Evolutionary conservation across 2,329 filamentous ascomycete species (phyloP), one percentile per base, ranked within the genome.

Genomic region (Fusarium sulawesiense): DNA sequence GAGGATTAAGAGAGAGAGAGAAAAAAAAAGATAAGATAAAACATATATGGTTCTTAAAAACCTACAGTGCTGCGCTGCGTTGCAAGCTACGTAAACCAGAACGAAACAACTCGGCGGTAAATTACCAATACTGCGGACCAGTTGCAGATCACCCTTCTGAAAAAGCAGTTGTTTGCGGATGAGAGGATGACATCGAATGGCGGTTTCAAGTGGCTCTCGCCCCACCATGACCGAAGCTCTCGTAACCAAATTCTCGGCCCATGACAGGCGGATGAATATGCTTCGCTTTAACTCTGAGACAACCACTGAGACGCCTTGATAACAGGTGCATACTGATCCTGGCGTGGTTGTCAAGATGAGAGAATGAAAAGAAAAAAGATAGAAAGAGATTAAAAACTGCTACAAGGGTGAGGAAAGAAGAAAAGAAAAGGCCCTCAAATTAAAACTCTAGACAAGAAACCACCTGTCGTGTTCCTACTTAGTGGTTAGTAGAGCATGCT

Each of bases 141-240:
- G 41, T 70, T 45, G 58, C 41, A 60, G 58, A 60, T 68, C 64
- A 30, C 29, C 42, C 53, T 37, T 47, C 44, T 40, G 29, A 42
- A 61, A 61, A 44, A 37, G 34, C 9, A 23, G 18, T 37, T 65
- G 45, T 65, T 70, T 57, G 20, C 44, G 40, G 44, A 47, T 37
- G 46, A 47, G 42, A 45, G 45, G 42, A 71, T 51, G 60, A 63
- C 60, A 69, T 60, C 55, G 49, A 54, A 70, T 64, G 71, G 72
- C 61, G 72, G 72, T 74, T 74, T 75, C 73, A 74, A 73, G 68
- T 71, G 68, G 54, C 66, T 66, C 58, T 16, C 9, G 60, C 61
- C 63, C 68, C 73, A 71, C 72, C 23, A 20, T 68, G 42, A 55
- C 64, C 65, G 56, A 71, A 68, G 62, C 53, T 70, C 46, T 60